These are phyloP conservation scores for Cucurbita ficifolia DNA, from an alignment of 306 rosid genomes.

Conservation along the genomic window DNA sequence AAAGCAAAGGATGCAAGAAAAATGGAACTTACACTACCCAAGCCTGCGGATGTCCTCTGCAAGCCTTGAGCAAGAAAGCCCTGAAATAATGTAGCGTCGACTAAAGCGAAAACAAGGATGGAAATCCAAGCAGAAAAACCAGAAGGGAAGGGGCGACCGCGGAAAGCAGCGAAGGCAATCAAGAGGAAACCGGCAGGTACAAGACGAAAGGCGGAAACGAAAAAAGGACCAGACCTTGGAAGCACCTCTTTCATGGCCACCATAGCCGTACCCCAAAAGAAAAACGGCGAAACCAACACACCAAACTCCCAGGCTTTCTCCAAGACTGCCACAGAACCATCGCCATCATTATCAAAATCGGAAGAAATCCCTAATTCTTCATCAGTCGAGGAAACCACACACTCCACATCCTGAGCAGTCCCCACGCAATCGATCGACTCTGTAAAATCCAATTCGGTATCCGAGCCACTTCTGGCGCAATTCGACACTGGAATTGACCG, in stretches of 20 bases:
- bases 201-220: conserved; percentile 71
- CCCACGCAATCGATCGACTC: conserved; percentile 43
- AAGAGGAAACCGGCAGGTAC: conserved; percentile 85
- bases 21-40: conserved; percentile 67
- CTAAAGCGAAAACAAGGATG: conserved; percentile 53
- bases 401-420: conserved; percentile 61
- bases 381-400: conserved; percentile 14
- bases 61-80: conserved; percentile 91
- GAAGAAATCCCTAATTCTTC: background rate
- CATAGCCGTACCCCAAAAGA: conserved; percentile 98
- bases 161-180: conserved; percentile 54
- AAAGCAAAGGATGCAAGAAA: background rate
- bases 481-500: background rate
- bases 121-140: conserved; percentile 77
- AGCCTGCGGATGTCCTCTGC: conserved; percentile 81
- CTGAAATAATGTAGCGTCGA: conserved; percentile 86
- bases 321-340: background rate
- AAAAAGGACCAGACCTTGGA: conserved; percentile 69
- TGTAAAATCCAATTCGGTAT: conserved; percentile 6
- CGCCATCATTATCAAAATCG: background rate
- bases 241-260: conserved; percentile 93
- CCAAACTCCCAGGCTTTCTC: conserved; percentile 41
- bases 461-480: conserved; percentile 1
- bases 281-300: conserved; percentile 80
- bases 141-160: conserved; percentile 58